Conservation (phyloP, 495 filamentous ascomycete genomes). For the Aspergillus leporis region DNA sequence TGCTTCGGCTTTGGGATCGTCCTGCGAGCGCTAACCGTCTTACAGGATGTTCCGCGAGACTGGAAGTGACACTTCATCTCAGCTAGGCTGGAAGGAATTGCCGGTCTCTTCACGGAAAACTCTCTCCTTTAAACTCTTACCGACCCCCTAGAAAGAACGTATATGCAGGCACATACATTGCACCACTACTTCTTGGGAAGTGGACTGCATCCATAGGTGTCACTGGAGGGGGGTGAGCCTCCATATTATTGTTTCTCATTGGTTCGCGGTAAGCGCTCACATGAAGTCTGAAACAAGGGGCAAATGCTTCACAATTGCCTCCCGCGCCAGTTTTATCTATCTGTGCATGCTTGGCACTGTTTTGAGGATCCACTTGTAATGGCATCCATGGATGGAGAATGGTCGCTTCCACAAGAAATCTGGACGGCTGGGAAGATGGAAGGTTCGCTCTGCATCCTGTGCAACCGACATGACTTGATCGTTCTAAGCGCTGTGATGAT, state of each 20-base stretch:
- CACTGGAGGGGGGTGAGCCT: constrained; percentile 2
- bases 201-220: not conserved
- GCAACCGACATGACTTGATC: constrained; percentile 1
- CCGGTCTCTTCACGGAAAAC: constrained; percentile 1
- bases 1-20: not conserved
- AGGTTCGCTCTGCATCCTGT: constrained; percentile 5
- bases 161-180: not conserved
- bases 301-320: constrained; percentile 29
- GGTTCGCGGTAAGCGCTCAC: constrained; percentile 25
- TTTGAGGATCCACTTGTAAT: constrained; percentile 14
- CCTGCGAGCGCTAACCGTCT: not conserved
- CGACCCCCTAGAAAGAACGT: not conserved
- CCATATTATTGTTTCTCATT: constrained; percentile 2
- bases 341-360: constrained; percentile 27
- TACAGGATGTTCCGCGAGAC: not conserved
- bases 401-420: not conserved
- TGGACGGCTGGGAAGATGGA: constrained; percentile 1
- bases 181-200: not conserved
- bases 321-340: constrained; percentile 29
- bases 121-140: not conserved
- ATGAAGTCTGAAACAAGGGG: constrained; percentile 26
- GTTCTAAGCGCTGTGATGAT: constrained; percentile 10
- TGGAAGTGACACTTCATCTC: not conserved
- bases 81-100: not conserved
- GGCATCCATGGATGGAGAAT: constrained; percentile 6